phyloP scores from a whole-genome alignment of 768 basidiomycete genomes.

The Glaciozyma martinii region DNA sequence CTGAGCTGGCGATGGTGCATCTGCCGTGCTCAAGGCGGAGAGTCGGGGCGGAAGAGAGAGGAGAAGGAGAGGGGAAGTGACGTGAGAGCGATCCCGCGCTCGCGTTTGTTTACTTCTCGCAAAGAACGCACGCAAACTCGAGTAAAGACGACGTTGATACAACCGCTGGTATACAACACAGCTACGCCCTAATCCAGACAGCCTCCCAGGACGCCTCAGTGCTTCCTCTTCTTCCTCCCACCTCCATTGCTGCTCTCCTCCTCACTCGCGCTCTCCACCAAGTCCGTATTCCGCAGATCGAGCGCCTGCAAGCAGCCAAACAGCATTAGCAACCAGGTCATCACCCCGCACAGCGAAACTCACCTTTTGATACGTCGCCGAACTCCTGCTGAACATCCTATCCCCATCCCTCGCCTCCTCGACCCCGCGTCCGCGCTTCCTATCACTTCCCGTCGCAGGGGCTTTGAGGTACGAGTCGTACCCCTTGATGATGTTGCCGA shows the following conservation, averaged over 20 bases:
- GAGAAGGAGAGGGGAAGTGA: too few species aligned
- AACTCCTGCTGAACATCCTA: slow-evolving; percentile 40
- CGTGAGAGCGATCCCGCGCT: too few species aligned
- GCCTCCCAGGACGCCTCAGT: too few species aligned
- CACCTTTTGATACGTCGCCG: slow-evolving; percentile 38
- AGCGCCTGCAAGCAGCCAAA: not conserved
- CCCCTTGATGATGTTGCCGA: slow-evolving; percentile 44
- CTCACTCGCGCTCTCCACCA: slow-evolving; percentile 5
- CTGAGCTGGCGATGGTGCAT: too few species aligned
- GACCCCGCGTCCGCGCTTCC: slow-evolving; percentile 30
- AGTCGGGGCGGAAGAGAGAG: too few species aligned
- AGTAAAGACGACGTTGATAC: too few species aligned
- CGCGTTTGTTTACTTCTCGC: too few species aligned
- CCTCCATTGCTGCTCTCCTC: slow-evolving; percentile 1
- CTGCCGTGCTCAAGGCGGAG: too few species aligned
- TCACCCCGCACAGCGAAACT: not conserved
- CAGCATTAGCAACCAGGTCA: not conserved
- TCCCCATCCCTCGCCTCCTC: slow-evolving; percentile 37
- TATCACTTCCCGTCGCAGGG: slow-evolving; percentile 30
- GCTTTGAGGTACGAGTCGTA: slow-evolving; percentile 43
- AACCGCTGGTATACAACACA: too few species aligned
- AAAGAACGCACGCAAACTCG: too few species aligned
- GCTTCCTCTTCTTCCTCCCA: not conserved
- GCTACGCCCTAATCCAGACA: too few species aligned
- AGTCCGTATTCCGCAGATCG: not conserved